Conservation (phyloP, 768 basidiomycete species). For the Mrakia gelida region DNA sequence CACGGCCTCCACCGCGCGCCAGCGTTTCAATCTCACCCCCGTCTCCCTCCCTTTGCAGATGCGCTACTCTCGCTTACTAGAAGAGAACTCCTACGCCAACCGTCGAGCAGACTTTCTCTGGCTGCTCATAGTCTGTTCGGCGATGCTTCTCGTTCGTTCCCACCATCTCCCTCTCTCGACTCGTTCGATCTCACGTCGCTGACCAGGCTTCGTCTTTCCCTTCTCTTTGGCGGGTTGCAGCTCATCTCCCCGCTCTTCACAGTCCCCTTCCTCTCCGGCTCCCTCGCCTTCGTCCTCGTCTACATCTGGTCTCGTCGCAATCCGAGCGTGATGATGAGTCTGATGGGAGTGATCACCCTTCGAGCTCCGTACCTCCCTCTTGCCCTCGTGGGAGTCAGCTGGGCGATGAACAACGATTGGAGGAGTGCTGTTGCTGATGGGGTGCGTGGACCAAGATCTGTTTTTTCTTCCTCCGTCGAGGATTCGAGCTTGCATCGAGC, state of each 20-base stretch:
- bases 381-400: slow-evolving; percentile 78
- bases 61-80: slow-evolving; percentile 93
- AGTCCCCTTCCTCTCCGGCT: slow-evolving; percentile 86
- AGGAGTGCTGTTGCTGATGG: slow-evolving; percentile 67
- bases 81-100: slow-evolving; percentile 92
- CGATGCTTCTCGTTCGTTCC: slow-evolving; percentile 75
- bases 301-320: slow-evolving; percentile 96
- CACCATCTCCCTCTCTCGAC: too few relatives aligned
- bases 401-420: slow-evolving; percentile 36
- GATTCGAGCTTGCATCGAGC: too few relatives aligned
- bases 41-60: slow-evolving; percentile 52
- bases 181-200: too few relatives aligned
- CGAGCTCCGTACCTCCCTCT: slow-evolving; percentile 92
- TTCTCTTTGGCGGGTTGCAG: background rate
- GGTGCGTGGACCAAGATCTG: slow-evolving; percentile 69
- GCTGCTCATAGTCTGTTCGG: slow-evolving; percentile 76
- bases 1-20: too few relatives aligned
- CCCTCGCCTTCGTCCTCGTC: slow-evolving; percentile 84
- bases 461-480: background rate
- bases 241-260: slow-evolving; percentile 63
- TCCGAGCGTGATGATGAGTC: slow-evolving; percentile 88
- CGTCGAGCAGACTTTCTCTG: slow-evolving; percentile 91
- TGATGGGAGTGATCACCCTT: slow-evolving; percentile 89
- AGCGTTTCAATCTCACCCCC: background rate
- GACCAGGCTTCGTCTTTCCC: too few relatives aligned